phyloP scores from a whole-genome alignment of 108 stramenopile genomes.

The Nannochloropsis gaditana region DNA sequence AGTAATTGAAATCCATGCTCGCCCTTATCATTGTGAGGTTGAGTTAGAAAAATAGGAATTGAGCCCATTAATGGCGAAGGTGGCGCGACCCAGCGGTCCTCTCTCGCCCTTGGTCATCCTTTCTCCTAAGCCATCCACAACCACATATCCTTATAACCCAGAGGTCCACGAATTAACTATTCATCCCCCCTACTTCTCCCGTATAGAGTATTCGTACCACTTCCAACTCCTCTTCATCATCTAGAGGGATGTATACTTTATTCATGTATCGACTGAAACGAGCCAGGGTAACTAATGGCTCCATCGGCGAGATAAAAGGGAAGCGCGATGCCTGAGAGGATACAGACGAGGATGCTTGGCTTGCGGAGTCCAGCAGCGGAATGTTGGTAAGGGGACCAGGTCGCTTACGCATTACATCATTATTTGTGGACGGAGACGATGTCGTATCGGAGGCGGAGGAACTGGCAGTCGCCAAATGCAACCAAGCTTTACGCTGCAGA shows the following conservation, averaged over 20 bases:
- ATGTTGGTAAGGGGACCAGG: not conserved
- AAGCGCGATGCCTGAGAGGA: not conserved
- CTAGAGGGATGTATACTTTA: not conserved
- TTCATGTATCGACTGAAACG: constrained; percentile 9
- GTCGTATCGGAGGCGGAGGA: constrained; percentile 2
- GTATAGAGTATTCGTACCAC: not conserved
- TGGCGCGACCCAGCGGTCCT: too few species aligned
- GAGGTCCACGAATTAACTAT: too few species aligned
- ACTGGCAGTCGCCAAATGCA: not conserved
- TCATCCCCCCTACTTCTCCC: too few species aligned
- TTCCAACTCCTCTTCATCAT: constrained; percentile 9
- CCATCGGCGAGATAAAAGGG: not conserved
- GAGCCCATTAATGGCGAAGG: not conserved
- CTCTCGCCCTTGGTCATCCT: too few species aligned
- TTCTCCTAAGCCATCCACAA: too few species aligned
- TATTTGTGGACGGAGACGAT: not conserved
- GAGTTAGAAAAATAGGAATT: not conserved
- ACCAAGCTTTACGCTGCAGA: constrained; percentile 10
- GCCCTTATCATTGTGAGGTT: not conserved
- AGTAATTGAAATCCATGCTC: not conserved
- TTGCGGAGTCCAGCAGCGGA: not conserved
- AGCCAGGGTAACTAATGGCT: not conserved
- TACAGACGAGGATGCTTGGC: not conserved
- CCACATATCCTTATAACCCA: too few species aligned
- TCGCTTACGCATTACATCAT: not conserved